Conservation (phyloP, 331 rosid genomes). For the Saraca asoca region DNA sequence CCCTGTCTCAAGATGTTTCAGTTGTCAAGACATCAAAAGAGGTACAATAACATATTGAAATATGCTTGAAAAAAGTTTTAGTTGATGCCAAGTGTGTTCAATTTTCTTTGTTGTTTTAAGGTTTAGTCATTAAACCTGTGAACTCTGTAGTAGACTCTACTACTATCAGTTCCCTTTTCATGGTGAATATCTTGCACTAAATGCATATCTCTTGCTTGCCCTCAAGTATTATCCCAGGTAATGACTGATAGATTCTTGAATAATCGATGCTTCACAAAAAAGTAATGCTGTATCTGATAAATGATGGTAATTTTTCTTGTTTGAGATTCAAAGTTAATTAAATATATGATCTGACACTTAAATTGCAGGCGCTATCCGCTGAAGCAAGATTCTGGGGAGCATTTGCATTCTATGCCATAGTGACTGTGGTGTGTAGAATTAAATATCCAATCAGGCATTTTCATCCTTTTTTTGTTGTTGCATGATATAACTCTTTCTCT, state of each 20-base stretch:
- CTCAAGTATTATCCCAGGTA: neutral
- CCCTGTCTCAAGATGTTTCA: conserved; percentile 67
- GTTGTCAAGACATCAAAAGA: conserved; percentile 59
- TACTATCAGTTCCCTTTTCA: conserved; percentile 1
- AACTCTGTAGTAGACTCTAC: conserved; percentile 4
- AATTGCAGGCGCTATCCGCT: conserved; percentile 67
- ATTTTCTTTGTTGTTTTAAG: conserved; percentile 1
- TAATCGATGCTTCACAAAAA: too few relatives aligned
- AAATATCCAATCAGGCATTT: conserved; percentile 7
- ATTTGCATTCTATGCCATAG: conserved; percentile 73
- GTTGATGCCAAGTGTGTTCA: conserved; percentile 3
- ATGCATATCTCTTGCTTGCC: neutral
- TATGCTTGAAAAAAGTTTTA: conserved; percentile 14
- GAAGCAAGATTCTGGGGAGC: conserved; percentile 98
- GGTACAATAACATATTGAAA: conserved; percentile 49
- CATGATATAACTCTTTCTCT: conserved; percentile 19
- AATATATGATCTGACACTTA: conserved; percentile 31
- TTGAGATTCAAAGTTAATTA: conserved; percentile 17
- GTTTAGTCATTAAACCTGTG: neutral
- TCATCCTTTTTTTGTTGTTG: conserved; percentile 7
- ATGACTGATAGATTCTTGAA: neutral
- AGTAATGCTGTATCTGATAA: too few relatives aligned
- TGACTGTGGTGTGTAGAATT: conserved; percentile 62
- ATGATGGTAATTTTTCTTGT: too few relatives aligned
- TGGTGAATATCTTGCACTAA: neutral